Conservation (phyloP, 164 flowering plant species). For the Nymphaea colorata region DNA sequence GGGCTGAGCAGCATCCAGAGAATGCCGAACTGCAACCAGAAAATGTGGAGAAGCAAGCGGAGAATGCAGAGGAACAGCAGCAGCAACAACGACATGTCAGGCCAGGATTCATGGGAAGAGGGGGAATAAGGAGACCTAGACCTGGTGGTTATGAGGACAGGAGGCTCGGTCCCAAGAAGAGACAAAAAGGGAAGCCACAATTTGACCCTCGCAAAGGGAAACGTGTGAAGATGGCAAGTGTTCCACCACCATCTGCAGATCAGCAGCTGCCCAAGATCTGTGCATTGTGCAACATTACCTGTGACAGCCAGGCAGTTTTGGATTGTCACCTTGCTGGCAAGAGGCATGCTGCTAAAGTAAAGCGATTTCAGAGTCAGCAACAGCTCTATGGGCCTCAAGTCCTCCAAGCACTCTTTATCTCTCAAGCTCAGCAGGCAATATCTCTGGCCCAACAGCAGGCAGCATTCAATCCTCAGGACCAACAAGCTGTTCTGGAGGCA, state of each 20-base stretch:
- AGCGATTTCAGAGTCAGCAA: neutral
- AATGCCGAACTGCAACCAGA: neutral
- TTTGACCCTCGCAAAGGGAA: constrained; percentile 3
- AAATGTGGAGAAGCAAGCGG: neutral
- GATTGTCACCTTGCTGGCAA: constrained; percentile 46
- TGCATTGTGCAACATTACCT: constrained; percentile 21
- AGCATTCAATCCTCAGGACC: neutral
- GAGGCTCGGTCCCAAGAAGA: constrained; percentile 3
- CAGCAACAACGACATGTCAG: neutral
- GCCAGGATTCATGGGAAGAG: neutral
- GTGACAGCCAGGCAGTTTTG: constrained; percentile 39
- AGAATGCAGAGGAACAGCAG: neutral
- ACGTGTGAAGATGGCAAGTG: constrained; percentile 1
- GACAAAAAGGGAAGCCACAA: neutral
- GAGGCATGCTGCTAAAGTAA: constrained; percentile 9
- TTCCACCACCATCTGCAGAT: neutral
- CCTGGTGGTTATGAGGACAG: constrained; percentile 3
- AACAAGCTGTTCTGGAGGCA: neutral
- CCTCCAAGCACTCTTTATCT: neutral
- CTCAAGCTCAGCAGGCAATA: neutral
- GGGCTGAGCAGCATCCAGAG: constrained; percentile 4
- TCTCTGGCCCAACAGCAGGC: neutral
- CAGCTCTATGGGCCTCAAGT: neutral
- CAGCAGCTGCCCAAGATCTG: constrained; percentile 9
- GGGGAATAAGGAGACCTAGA: neutral